phyloP scores from a whole-genome alignment of 306 rosid genomes.

The Dryas octopetala region DNA sequence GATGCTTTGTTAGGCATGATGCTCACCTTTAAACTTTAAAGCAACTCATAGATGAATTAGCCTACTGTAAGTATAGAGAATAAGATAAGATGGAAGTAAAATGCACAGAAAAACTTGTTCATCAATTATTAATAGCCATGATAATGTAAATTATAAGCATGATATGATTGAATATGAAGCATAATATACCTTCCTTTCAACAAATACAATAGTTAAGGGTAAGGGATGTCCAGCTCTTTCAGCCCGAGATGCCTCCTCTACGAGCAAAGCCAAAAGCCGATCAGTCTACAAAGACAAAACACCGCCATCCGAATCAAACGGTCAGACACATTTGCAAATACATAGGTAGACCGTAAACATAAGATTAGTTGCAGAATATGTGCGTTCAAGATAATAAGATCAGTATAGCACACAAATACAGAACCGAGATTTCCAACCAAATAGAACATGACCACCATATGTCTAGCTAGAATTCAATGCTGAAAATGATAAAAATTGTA shows the following conservation, averaged over 20 bases:
- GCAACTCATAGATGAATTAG: neutral
- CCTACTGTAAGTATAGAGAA: neutral
- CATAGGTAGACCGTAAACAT: neutral
- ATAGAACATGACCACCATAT: neutral
- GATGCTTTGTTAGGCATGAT: neutral
- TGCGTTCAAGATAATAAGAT: neutral
- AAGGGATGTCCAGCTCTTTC: conserved; percentile 66
- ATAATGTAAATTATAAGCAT: neutral
- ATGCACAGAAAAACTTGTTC: neutral
- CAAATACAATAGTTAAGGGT: conserved; percentile 80
- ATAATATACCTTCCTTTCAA: conserved; percentile 73
- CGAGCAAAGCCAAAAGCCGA: conserved; percentile 72
- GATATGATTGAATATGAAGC: conserved; percentile 10
- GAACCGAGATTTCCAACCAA: neutral
- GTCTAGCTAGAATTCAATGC: neutral
- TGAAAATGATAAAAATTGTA: neutral
- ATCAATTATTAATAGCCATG: neutral
- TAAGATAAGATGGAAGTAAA: neutral
- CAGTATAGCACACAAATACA: neutral
- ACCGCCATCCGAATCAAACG: neutral
- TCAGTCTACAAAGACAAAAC: conserved; percentile 58
- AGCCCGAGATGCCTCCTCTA: conserved; percentile 73
- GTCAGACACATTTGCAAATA: neutral
- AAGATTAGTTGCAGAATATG: neutral
- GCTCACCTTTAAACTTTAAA: conserved; percentile 9